Base-by-base conservation (phyloP, 805 yeast genomes). In the Saccharomyces jurei region DNA sequence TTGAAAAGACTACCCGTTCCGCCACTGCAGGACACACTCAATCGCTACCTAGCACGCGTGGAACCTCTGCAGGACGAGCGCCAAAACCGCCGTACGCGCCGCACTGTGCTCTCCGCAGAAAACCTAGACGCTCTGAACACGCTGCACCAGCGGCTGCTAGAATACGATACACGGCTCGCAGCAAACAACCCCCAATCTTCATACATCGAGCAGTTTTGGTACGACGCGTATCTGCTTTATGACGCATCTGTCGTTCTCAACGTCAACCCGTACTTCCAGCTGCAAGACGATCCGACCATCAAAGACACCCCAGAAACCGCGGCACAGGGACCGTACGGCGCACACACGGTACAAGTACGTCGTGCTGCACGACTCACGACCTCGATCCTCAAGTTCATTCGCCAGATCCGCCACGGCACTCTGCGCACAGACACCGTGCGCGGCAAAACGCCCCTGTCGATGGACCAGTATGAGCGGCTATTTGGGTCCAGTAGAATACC, bases 191-290 rank as follows among this genome's bases (percentile, higher is more conserved):
- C 83, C 14, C 74, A 89, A 58, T 82, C 87, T 50, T 85, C 95
- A 1, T 90, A 87, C 68, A 90, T 90, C 58, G 97, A 90, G 71
- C 96, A 90, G 69, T 90, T 90, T 69, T 90, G 97, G 97, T 90
- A 81, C 70, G 97, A 90, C 67, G 82, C 96, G 1, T 90, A 90
- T 69, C 76, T 90, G 60, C 84, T 84, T 68, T 88, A 87, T 68
- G 97, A 90, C 69, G 84, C 88, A 10, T 90, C 94, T 0, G 96
- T 90, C 44, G 97, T 90, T n/a, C 77, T 90, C 58, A 90, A 90
- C 70, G 79, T 90, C 62, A 90, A 90, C 64, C 97, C 97, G 0
- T 90, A 88, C 66, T 89, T 90, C 69, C 80, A 89, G 62, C 77
- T 90, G 57, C 96, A 90, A 68, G 97, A 90, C 65, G 97, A 90